Base-by-base conservation (phyloP, 768 basidiomycete species). In the Terana coerulea region DNA sequence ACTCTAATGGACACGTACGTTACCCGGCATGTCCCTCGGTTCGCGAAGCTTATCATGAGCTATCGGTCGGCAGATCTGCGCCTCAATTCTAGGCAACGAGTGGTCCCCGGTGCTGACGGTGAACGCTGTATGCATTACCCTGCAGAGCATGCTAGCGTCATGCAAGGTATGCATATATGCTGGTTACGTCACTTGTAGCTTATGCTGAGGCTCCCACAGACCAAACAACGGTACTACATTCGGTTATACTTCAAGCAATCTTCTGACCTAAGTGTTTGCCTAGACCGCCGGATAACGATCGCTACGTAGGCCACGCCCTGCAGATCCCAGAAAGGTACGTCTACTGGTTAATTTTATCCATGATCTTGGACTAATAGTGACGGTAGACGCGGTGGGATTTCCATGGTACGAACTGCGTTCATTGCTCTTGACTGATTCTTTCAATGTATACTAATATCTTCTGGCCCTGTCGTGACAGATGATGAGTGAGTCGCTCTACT, bases 91-190 rank as follows among this genome's bases (percentile, higher is more conserved):
- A 7, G 92, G 90, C 24, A 86, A 79, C 59, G 91, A 92, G 57
- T 93, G 91, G 91, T 90, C 88, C 9, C 91, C 90, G 0, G 89
- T 91, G n/a, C 69, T 92, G 56, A 90, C 86, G 54, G 89, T 90
- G 19, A 75, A 84, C 24, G 79, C 88, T 2, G 81, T 93, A 36
- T 92, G 89, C 61, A 79, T 92, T 15, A 93, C 91, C 3, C 69
- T 95, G 41, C 92, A 94, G 71, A 90, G 88, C 61, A 95, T 95
- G 92, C 76, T 95, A 51, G 92, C 90, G 21, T 91, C 88, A 6
- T 91, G 88, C 80, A 94, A 90, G 83, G 91, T 88, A 33, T 17
- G 69, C 48, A 55, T 40, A 57, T 52, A 12, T 25, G 25, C 17
- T 28, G 11, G 22, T 39, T 52, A 8, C 8, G 2, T 29, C 40